Base-by-base conservation (phyloP, 257 asterid genomes). In the Euphrasia confusa region DNA sequence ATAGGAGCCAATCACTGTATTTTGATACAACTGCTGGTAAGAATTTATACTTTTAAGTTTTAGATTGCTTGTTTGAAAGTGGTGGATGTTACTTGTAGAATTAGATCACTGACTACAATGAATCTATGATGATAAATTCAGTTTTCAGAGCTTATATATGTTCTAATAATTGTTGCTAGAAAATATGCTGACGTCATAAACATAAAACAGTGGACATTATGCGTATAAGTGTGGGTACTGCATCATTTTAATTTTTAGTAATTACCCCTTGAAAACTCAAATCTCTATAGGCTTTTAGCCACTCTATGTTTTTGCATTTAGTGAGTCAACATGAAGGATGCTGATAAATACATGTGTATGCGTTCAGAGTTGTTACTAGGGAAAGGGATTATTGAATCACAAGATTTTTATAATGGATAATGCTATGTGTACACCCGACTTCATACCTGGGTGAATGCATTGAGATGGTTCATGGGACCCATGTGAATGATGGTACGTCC, bases 11-110 rank as follows among this genome's bases (percentile, higher is more conserved):
- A 47, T 49, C 37, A 48, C 13, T 69, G 64, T 72, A 72, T 66
- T 75, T 66, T 7, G 74, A 75, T 48, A 77, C 69, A 62, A 45
- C 56, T 62, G 72, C 61, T 55, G 93, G 95, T 83, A 67, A 78
- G 79, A 54, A 60, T 58, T 66, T 65, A 10, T 61, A 66, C 50
- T 10, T 45, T 10, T 2, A 52, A 44, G 45, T 68, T 35, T 2
- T 39, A 8, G 1, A 0, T 62, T 48, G 58, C 60, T 60, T 50
- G 40, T 30, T 49, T 60, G 60, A 47, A 54, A 26, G 69, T 40
- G 18, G 35, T 57, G 27, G 27, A 55, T 15, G 32, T 63, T 59
- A 39, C 52, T 26, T 54, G 54, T 67, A 18, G 21, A 37, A 55
- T 61, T 61, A 11, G 50, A 35, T 61, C 18, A 27, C 7, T 32